phyloP scores from a whole-genome alignment of 495 filamentous ascomycete genomes.

The Hyaloscypha finlandica region DNA sequence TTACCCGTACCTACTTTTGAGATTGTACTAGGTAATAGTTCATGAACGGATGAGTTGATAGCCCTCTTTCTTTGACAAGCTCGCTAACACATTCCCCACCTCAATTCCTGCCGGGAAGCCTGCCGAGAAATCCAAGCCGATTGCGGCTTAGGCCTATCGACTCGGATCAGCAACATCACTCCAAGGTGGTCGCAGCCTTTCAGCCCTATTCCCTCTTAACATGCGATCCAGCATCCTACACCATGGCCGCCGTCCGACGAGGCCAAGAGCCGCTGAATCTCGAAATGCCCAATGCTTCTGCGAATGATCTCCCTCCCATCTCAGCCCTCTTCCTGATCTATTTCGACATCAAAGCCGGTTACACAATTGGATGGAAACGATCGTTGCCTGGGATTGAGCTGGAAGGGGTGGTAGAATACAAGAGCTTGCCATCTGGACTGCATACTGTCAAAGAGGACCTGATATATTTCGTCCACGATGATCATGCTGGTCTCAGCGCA shows the following conservation, averaged over 20 bases:
- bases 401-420: conserved; percentile 91
- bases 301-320: conserved; percentile 65
- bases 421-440: conserved; percentile 87
- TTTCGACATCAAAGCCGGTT: conserved; percentile 86
- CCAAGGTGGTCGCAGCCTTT: conserved; percentile 6
- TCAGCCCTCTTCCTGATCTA: conserved; percentile 82
- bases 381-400: conserved; percentile 72
- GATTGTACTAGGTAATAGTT: too few species aligned
- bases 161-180: background rate
- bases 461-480: conserved; percentile 85
- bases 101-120: background rate
- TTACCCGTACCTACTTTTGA: too few species aligned
- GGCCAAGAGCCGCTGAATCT: conserved; percentile 53
- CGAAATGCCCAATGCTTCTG: conserved; percentile 29
- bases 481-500: conserved; percentile 87
- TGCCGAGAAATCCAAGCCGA: too few species aligned
- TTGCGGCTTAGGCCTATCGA: background rate
- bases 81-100: too few species aligned
- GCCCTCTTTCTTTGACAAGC: too few species aligned
- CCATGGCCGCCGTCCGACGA: conserved; percentile 53
- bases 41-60: too few species aligned
- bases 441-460: conserved; percentile 88
- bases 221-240: conserved; percentile 20
- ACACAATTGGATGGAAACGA: conserved; percentile 84
- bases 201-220: conserved; percentile 8